Conservation (phyloP, 176 grass and related monocot species). For the Phoenix dactylifera region DNA sequence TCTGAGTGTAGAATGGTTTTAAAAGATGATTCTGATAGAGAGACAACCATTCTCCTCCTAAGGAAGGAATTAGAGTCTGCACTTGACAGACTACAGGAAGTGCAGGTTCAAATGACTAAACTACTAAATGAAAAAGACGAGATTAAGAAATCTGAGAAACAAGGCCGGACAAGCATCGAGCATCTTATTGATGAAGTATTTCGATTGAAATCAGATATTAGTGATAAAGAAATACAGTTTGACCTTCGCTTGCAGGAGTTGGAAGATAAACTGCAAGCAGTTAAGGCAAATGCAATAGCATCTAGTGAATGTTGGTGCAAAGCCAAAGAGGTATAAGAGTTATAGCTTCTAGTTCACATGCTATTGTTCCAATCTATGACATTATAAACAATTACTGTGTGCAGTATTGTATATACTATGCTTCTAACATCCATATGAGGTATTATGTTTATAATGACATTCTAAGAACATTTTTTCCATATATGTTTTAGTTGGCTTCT, state of each 20-base stretch:
- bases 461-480: too few species aligned
- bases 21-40: neutral
- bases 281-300: constrained; percentile 21
- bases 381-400: too few species aligned
- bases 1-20: neutral
- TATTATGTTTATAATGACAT: too few species aligned
- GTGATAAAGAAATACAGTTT: constrained; percentile 41
- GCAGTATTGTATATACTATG: too few species aligned
- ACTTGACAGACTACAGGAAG: constrained; percentile 37
- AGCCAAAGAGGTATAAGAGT: constrained; percentile 53
- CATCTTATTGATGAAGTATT: constrained; percentile 39
- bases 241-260: constrained; percentile 39
- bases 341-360: neutral
- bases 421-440: too few species aligned
- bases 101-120: constrained; percentile 34
- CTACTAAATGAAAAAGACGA: constrained; percentile 44
- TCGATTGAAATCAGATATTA: constrained; percentile 42
- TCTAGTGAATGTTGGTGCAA: constrained; percentile 42
- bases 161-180: constrained; percentile 28
- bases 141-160: constrained; percentile 15
- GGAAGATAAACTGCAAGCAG: constrained; percentile 38
- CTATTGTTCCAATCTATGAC: too few species aligned
- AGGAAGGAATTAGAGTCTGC: constrained; percentile 39
- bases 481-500: too few species aligned
- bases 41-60: constrained; percentile 19